Base-by-base conservation (phyloP, 2,329 filamentous ascomycete genomes). In the Zymoseptoria ardabiliae region DNA sequence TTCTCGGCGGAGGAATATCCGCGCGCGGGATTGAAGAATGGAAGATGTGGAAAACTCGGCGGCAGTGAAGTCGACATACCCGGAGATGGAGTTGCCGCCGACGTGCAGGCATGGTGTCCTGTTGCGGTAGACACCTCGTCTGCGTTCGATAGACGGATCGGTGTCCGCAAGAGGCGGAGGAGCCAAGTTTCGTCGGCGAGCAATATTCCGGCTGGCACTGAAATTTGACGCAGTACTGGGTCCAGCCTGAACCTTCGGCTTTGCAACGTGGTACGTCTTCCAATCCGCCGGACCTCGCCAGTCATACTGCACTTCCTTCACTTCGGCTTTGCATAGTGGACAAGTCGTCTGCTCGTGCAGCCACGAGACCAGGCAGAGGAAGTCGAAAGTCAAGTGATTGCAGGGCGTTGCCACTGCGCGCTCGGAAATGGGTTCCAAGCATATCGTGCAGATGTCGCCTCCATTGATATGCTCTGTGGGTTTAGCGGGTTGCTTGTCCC, bases 351-450 rank as follows among this genome's bases (percentile, higher is more conserved):
- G 82, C 63, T 88, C 79, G 66, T 91, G 82, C 4, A 96, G 78
- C 92, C 93, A 97, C 74, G 82, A 91, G 21, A 87, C 76, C 5
- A 96, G 82, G 73, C 92, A 97, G 11, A 90, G 73, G 70, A 91
- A 95, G 77, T 97, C 91, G 72, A 95, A 96, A 66, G 86, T 85
- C 59, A 79, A 76, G 77, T 97, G 92, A 50, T 83, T 81, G 78
- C 92, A 97, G 7, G 92, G 91, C 20, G 82, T 77, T 7, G 89
- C 84, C 55, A 87, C 79, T 63, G 89, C 91, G 56, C 83, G 76
- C 68, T 94, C 89, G 9, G 85, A 84, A 69, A 96, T 80, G 56
- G 77, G 70, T 58, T 93, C 89, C 61, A 97, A 85, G 73, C 92
- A 97, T 73, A 97, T 94, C 63, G 95, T 90, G 73, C 92, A 97